Evolutionary conservation across 805 yeast species (phyloP).

Genomic region (Suhomyces tanzawaensis): DNA sequence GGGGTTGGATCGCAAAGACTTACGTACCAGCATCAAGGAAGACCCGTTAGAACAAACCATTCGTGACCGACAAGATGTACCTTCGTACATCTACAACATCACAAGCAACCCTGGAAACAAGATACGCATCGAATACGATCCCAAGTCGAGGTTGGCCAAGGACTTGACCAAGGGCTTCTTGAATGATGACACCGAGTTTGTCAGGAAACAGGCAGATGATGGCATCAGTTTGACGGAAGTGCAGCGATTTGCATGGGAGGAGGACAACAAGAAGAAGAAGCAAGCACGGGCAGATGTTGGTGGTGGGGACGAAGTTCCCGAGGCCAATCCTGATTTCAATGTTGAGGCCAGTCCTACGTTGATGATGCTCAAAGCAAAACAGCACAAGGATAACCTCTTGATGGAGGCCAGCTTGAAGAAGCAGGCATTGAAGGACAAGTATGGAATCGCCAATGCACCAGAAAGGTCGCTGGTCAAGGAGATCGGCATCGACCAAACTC

Average conservation of each 20-base stretch:
- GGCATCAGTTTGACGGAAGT: constrained; percentile 19
- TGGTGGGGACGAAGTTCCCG: constrained; percentile 10
- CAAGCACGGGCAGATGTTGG: constrained; percentile 9
- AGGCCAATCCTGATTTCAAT: constrained; percentile 26
- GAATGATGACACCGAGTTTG: constrained; percentile 47
- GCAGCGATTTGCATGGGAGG: constrained; percentile 39
- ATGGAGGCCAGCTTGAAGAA: constrained; percentile 14
- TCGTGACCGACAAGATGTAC: constrained; percentile 72
- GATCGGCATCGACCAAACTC: neutral
- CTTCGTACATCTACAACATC: constrained; percentile 57
- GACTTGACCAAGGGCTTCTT: constrained; percentile 30
- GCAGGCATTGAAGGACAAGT: constrained; percentile 15
- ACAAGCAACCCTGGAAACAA: constrained; percentile 18
- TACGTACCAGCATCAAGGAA: constrained; percentile 24
- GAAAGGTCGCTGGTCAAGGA: neutral
- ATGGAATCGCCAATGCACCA: constrained; percentile 12
- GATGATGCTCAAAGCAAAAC: constrained; percentile 27
- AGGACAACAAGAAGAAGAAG: constrained; percentile 13
- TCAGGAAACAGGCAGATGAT: constrained; percentile 49
- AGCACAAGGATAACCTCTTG: constrained; percentile 18
- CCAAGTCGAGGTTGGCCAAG: constrained; percentile 44
- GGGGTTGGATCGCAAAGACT: constrained; percentile 25
- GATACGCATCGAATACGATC: constrained; percentile 46
- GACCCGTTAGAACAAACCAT: constrained; percentile 44
- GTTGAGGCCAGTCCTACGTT: constrained; percentile 39